Percentiles rank a stretch among this genome's conserved stretches.
These are phyloP conservation scores for Cystobasidium sp. DNA, from an alignment of 1,284 basidiomycete species.

Conservation along the genomic window DNA sequence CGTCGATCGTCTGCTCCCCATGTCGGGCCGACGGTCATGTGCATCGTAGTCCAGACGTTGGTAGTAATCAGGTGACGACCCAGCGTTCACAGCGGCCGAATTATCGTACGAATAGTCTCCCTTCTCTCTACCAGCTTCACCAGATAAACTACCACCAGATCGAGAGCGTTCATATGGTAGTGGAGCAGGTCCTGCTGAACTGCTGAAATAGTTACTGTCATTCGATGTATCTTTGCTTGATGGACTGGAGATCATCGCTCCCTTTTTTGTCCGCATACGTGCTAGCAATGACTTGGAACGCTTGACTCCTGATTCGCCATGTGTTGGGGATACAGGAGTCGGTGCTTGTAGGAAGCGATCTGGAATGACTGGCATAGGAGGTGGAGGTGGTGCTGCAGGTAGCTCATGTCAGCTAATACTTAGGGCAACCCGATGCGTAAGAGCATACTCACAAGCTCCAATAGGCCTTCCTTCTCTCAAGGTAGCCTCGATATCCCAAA, in stretches of 20 bases:
- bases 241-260: slow-evolving; percentile 10
- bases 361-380: slow-evolving; percentile 40
- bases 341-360: slow-evolving; percentile 20
- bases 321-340: background rate
- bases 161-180: slow-evolving; percentile 15
- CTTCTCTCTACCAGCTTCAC: background rate
- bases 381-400: slow-evolving; percentile 16
- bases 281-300: slow-evolving; percentile 40
- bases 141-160: background rate
- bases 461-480: slow-evolving; percentile 38
- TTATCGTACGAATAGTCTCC: slow-evolving; percentile 11
- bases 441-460: slow-evolving; percentile 13
- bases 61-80: slow-evolving; percentile 9
- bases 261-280: slow-evolving; percentile 40
- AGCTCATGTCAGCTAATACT: background rate
- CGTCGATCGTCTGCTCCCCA: slow-evolving; percentile 1
- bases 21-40: background rate
- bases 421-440: no score
- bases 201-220: background rate
- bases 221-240: slow-evolving; percentile 4
- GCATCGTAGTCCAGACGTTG: background rate
- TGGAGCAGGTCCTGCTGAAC: background rate
- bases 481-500: slow-evolving; percentile 44
- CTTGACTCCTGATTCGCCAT: slow-evolving; percentile 25
- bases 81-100: slow-evolving; percentile 6